A percentile compares a stretch with the other conserved stretches of the same genome.
Evolutionary conservation across 495 filamentous ascomycete species (phyloP).

Genomic region (Haplographium delicatum): DNA sequence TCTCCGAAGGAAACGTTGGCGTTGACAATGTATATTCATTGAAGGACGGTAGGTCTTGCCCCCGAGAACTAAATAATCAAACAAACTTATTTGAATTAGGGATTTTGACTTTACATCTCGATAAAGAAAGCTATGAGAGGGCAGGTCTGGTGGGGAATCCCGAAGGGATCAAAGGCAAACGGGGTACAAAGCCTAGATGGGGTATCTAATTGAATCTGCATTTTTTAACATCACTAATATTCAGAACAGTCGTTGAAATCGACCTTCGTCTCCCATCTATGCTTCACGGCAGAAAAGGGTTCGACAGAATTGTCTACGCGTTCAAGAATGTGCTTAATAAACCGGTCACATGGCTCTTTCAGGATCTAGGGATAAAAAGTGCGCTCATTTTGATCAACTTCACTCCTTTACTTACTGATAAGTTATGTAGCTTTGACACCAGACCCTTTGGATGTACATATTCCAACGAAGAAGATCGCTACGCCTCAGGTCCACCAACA

Average conservation of each 20-base stretch:
- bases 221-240: slow-evolving; percentile 3
- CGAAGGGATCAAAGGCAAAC: slow-evolving; percentile 47
- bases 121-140: slow-evolving; percentile 79
- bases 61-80: too few species aligned
- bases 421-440: slow-evolving; percentile 32
- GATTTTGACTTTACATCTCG: slow-evolving; percentile 68
- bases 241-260: slow-evolving; percentile 63
- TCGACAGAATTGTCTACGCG: slow-evolving; percentile 78
- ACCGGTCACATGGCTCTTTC: slow-evolving; percentile 77
- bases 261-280: slow-evolving; percentile 77
- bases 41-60: slow-evolving; percentile 60
- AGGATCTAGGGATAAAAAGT: slow-evolving; percentile 46
- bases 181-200: slow-evolving; percentile 47
- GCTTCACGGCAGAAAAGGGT: slow-evolving; percentile 87
- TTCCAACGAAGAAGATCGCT: slow-evolving; percentile 44
- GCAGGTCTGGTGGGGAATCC: slow-evolving; percentile 78
- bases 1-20: slow-evolving; percentile 78
- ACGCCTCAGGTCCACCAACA: slow-evolving; percentile 28
- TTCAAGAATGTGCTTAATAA: slow-evolving; percentile 74
- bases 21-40: slow-evolving; percentile 76
- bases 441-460: slow-evolving; percentile 48
- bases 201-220: slow-evolving; percentile 28
- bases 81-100: slow-evolving; percentile 46
- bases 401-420: slow-evolving; percentile 5
- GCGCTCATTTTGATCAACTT: slow-evolving; percentile 24